Evolutionary conservation across 83 land plant genomes (phyloP).

Genomic region (Picea mariana): DNA sequence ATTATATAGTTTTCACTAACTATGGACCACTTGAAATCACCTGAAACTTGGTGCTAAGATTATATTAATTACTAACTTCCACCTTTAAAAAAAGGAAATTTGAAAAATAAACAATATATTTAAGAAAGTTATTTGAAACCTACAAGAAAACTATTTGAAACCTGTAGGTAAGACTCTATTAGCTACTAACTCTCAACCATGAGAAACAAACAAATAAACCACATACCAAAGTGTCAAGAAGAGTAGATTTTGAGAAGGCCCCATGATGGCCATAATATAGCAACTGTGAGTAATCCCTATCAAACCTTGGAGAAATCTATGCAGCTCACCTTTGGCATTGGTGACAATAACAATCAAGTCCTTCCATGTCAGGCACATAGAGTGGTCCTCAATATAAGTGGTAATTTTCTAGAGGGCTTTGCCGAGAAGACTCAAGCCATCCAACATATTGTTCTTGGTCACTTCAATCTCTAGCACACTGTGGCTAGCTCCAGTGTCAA

Average conservation of each 20-base stretch:
- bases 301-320: conserved; percentile 48
- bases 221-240: conserved; percentile 79
- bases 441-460: not conserved
- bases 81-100: too few species aligned
- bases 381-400: conserved; percentile 5
- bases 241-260: conserved; percentile 87
- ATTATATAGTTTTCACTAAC: too few species aligned
- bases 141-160: too few species aligned
- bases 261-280: conserved; percentile 76
- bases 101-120: too few species aligned
- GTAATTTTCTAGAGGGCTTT: conserved; percentile 13
- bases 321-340: conserved; percentile 24
- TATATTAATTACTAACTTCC: too few species aligned
- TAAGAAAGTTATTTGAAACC: too few species aligned
- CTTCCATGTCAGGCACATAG: conserved; percentile 37
- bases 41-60: too few species aligned
- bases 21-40: too few species aligned
- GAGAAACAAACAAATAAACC: not conserved
- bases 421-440: conserved; percentile 14
- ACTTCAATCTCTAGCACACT: not conserved
- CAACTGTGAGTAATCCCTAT: conserved; percentile 75
- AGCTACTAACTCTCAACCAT: not conserved
- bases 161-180: too few species aligned
- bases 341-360: conserved; percentile 51
- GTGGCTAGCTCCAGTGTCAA: not conserved